A percentile compares a stretch with the other conserved stretches of the same genome.
These are phyloP conservation scores for Wickerhamiella shivajii DNA, from an alignment of 805 yeast genomes.

Conservation along the genomic window DNA sequence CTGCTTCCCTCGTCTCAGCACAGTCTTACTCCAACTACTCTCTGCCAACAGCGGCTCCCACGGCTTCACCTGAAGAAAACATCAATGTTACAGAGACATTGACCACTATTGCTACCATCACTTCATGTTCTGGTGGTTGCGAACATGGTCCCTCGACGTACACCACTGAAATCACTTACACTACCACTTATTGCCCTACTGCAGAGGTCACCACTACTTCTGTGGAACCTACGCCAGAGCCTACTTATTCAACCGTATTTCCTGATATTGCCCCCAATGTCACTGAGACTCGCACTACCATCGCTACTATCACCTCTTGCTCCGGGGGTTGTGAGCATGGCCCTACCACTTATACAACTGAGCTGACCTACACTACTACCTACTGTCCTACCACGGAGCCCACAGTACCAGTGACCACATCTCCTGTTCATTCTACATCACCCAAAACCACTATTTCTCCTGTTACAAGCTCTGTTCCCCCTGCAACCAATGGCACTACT, in stretches of 20 bases:
- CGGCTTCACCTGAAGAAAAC: not conserved
- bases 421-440: no score
- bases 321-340: not conserved
- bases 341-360: not conserved
- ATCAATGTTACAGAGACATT: conserved; percentile 1
- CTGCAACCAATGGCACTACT: conserved; percentile 1
- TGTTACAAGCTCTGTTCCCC: not conserved
- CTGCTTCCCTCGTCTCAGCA: no score
- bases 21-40: no score
- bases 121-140: conserved; percentile 26
- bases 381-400: no score
- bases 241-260: no score
- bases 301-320: conserved; percentile 1
- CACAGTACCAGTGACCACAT: not conserved
- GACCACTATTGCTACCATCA: conserved; percentile 34
- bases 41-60: not conserved
- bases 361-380: conserved; percentile 1
- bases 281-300: not conserved
- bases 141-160: conserved; percentile 4
- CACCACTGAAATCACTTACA: conserved; percentile 1
- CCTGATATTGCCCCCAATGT: no score
- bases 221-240: no score
- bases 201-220: conserved; percentile 3
- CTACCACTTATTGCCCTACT: conserved; percentile 8
- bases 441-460: not conserved